These are phyloP conservation scores for Paramecium pentaurelia DNA, from an alignment of 73 alveolate genomes.

Conservation along the genomic window DNA sequence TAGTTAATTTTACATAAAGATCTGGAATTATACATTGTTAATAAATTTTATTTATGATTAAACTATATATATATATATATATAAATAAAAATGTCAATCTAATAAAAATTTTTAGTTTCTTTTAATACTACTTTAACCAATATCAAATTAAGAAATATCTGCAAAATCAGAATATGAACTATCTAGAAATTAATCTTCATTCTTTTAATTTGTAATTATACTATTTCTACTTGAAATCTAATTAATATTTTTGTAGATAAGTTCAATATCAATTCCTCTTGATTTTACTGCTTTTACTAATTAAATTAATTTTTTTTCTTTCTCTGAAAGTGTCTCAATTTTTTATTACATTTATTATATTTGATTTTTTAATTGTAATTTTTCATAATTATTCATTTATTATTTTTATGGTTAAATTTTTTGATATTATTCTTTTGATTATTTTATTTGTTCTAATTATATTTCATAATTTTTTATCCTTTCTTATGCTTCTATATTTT, in stretches of 20 bases:
- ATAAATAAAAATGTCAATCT: background rate
- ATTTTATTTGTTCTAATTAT: background rate
- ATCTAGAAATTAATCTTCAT: background rate
- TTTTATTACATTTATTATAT: background rate
- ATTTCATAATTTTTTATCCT: background rate
- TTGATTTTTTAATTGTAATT: background rate
- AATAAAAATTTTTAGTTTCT: background rate
- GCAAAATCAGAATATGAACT: constrained; percentile 30
- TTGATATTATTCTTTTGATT: background rate
- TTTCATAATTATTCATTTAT: background rate
- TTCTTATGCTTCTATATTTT: background rate
- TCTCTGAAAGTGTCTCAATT: background rate
- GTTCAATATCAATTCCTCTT: constrained; percentile 41
- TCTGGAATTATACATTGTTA: constrained; percentile 10
- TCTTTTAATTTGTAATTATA: background rate
- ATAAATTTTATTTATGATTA: constrained; percentile 8
- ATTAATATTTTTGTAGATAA: background rate
- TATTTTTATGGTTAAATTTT: background rate
- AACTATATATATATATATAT: background rate
- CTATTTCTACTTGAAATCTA: background rate
- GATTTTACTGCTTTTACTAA: constrained; percentile 31
- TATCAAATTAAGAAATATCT: background rate
- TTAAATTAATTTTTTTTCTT: constrained; percentile 21
- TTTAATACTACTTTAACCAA: background rate
- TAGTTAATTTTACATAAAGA: background rate